A percentile compares a stretch with the other conserved stretches of the same genome.
Evolutionary conservation across 805 yeast genomes (phyloP).

Genomic region (Myxozyma melibiosi): DNA sequence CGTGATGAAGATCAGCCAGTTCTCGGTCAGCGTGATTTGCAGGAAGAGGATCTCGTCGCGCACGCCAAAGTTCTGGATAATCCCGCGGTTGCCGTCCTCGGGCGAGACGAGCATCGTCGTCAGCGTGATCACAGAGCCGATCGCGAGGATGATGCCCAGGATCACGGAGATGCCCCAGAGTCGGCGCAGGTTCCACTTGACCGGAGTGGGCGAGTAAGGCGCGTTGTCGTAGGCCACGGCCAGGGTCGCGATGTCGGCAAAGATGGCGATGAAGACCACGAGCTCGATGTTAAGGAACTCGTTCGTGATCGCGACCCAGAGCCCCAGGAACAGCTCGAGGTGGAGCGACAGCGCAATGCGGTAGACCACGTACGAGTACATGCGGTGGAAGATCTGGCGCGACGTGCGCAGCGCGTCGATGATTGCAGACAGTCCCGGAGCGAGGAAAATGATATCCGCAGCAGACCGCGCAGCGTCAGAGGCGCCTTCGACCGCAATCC

Average conservation of each 20-base stretch:
- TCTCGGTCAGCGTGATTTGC: constrained; percentile 92
- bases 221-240: constrained; percentile 90
- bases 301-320: constrained; percentile 94
- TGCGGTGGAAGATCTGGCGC: constrained; percentile 97
- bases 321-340: constrained; percentile 90
- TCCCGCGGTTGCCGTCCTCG: constrained; percentile 68
- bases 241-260: constrained; percentile 79
- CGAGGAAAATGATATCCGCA: constrained; percentile 50
- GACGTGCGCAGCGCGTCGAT: constrained; percentile 65
- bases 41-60: constrained; percentile 90
- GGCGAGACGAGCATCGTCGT: constrained; percentile 82
- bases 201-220: constrained; percentile 89
- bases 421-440: constrained; percentile 44
- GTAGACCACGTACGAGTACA: constrained; percentile 97
- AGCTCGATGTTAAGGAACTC: constrained; percentile 82
- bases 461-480: constrained; percentile 50
- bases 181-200: constrained; percentile 95
- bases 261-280: constrained; percentile 94
- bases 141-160: constrained; percentile 66
- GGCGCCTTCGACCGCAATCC: constrained; percentile 71
- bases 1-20: constrained; percentile 95
- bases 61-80: constrained; percentile 93
- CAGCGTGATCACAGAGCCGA: constrained; percentile 89
- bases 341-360: constrained; percentile 85
- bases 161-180: constrained; percentile 78